Base-by-base conservation (phyloP, 768 basidiomycete species). In the Termitomyces sp. region DNA sequence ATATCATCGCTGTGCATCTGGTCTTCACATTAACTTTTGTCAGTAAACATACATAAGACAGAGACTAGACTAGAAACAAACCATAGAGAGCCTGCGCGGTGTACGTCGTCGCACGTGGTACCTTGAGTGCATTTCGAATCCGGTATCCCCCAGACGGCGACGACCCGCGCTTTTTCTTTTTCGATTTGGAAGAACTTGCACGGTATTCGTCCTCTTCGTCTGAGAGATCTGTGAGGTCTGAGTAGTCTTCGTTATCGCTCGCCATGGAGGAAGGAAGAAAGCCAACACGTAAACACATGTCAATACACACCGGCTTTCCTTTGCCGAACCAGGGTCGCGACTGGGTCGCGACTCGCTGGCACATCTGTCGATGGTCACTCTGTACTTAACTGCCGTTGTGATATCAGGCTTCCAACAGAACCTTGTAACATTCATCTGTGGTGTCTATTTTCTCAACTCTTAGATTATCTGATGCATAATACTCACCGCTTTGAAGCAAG, bases 1-100 rank as follows among this genome's bases (percentile, higher is more conserved):
- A 92, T 87, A 54, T 88, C 86, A 16, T 46, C 73, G n/a, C 70
- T 74, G 51, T 78, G 69, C 35, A 90, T 80, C 68, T 90, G 86
- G 54, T 88, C 88, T 89, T n/a, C 35, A 8, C 0, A 9, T n/a
- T 7, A 4, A 0, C 0, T 13, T 3, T 33, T n/a, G 24, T 32
- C 1, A 59, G 38, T 14, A 8, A 8, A 2, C 9, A 10, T 22
- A 14, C 26, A 35, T 5, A 3, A 1, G 3, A 2, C 18, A 33
- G 9, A 8, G 16, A 8, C 9, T n/a, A 6, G 7, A 6, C 30
- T 13, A 3, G 46, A n/a, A 65, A 38, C 75, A 54, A 14, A 84
- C 85, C 82, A 55, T 82, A 83, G 1, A 87, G 68, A 1, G 85
- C 77, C 61, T 84, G 82, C 0, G 85, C 79, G 1, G 84, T 83